Conservation (phyloP, 106 monocot species). For the Acorus gramineus region DNA sequence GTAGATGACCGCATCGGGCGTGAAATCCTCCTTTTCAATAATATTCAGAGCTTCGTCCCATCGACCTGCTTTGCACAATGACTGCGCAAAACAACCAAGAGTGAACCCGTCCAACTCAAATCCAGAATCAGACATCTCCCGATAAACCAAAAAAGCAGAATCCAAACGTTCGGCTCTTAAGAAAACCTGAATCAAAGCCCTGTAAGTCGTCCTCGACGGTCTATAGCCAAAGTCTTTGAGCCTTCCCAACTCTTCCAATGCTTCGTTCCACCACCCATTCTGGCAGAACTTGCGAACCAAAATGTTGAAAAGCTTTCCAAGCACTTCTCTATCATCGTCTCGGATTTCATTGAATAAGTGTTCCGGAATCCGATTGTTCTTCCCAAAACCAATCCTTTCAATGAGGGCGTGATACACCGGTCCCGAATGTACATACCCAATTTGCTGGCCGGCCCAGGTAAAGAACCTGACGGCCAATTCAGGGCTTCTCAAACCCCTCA, state of each 20-base stretch:
- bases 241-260: conserved; percentile 74
- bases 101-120: conserved; percentile 56
- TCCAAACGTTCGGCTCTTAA: conserved; percentile 53
- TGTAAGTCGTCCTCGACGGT: conserved; percentile 58
- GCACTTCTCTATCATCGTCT: conserved; percentile 69
- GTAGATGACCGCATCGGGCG: conserved; percentile 65
- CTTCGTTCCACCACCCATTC: conserved; percentile 59
- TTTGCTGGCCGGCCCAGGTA: conserved; percentile 80
- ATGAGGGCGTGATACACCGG: conserved; percentile 43
- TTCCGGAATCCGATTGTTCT: conserved; percentile 28
- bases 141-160: conserved; percentile 66
- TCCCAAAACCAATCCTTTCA: conserved; percentile 48
- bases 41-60: conserved; percentile 80
- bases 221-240: conserved; percentile 80
- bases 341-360: conserved; percentile 57
- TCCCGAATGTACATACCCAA: conserved; percentile 66
- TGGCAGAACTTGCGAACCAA: conserved; percentile 67
- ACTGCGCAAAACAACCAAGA: conserved; percentile 52
- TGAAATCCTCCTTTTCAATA: conserved; percentile 68
- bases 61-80: conserved; percentile 73
- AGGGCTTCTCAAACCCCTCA: conserved; percentile 34
- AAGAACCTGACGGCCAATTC: conserved; percentile 67
- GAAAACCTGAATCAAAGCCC: conserved; percentile 64
- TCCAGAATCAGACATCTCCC: conserved; percentile 69
- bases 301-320: conserved; percentile 71